Evolutionary conservation across 1,284 basidiomycete species (phyloP).

Genomic region (Boletellus dicymbophilus): DNA sequence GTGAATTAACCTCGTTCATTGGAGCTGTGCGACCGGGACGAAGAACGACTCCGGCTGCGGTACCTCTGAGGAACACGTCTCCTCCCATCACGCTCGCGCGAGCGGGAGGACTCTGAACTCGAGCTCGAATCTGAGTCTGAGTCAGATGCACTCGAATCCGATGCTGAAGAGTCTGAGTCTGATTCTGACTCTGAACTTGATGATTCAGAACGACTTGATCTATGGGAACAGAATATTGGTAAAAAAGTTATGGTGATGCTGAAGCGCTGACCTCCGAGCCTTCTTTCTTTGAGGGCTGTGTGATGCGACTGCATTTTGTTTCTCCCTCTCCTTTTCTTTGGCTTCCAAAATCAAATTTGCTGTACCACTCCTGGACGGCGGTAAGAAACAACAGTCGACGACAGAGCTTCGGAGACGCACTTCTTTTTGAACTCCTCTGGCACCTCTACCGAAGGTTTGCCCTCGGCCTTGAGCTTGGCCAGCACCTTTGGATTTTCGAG

Average conservation of each 20-base stretch:
- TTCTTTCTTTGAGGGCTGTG: conserved; percentile 48
- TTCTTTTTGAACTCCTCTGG: conserved; percentile 81
- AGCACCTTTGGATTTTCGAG: conserved; percentile 70
- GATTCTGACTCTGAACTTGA: conserved; percentile 43
- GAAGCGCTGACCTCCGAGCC: conserved; percentile 46
- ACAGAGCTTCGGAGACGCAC: conserved; percentile 41
- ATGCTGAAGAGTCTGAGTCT: conserved; percentile 27
- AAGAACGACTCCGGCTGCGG: conserved; percentile 25
- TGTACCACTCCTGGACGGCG: conserved; percentile 53
- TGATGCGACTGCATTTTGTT: conserved; percentile 39
- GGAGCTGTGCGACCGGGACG: conserved; percentile 18
- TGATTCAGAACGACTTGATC: conserved; percentile 29
- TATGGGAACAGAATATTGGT: conserved; percentile 8
- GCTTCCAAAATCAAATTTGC: conserved; percentile 74
- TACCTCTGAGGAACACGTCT: conserved; percentile 42
- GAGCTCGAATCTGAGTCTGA: conserved; percentile 38
- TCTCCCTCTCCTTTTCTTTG: conserved; percentile 69
- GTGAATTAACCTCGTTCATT: conserved; percentile 15
- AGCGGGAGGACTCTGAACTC: conserved; percentile 37
- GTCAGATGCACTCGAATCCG: conserved; percentile 46
- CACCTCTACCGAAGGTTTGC: conserved; percentile 71
- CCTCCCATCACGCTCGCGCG: conserved; percentile 45
- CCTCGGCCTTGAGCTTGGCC: conserved; percentile 63
- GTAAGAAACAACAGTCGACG: conserved; percentile 6
- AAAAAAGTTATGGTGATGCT: neutral